These are phyloP conservation scores for Alternaria longipes DNA, from an alignment of 2,329 filamentous ascomycete species.

Conservation along the genomic window DNA sequence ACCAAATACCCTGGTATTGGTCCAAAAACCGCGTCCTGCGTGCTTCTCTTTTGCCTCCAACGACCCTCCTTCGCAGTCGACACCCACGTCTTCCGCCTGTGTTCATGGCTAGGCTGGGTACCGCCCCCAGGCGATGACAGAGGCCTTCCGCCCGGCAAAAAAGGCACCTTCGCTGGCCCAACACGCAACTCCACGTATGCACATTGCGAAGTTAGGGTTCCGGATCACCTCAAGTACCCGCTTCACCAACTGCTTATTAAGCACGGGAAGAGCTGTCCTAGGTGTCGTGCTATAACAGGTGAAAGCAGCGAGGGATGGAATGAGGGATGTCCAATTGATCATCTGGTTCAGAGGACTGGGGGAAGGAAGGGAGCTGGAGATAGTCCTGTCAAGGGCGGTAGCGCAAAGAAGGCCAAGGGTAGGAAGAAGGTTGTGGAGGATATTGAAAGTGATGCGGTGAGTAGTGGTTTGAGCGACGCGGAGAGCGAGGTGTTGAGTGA, in stretches of 20 bases:
- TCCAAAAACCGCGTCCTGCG: conserved; percentile 72
- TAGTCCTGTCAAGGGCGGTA: conserved; percentile 27
- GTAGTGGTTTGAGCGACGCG: conserved; percentile 27
- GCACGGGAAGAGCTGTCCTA: conserved; percentile 69
- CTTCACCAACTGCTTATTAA: conserved; percentile 69
- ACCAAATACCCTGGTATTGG: conserved; percentile 70
- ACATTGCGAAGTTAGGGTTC: conserved; percentile 69
- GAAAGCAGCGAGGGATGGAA: conserved; percentile 70
- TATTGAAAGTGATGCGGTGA: conserved; percentile 38
- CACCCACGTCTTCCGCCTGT: conserved; percentile 72
- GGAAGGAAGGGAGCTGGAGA: conserved; percentile 56
- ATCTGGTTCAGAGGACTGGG: conserved; percentile 67
- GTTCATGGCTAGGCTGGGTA: conserved; percentile 69
- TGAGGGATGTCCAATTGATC: conserved; percentile 70
- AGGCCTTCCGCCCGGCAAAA: conserved; percentile 42
- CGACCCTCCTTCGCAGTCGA: conserved; percentile 72
- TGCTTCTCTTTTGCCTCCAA: conserved; percentile 70
- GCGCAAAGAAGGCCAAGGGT: conserved; percentile 24
- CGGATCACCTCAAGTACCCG: conserved; percentile 70
- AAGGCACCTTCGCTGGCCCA: conserved; percentile 56
- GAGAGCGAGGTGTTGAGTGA: conserved; percentile 34
- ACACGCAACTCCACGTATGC: conserved; percentile 64
- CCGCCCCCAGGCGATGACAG: conserved; percentile 54
- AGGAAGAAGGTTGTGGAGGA: conserved; percentile 26
- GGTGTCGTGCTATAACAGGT: conserved; percentile 69